Evolutionary conservation across 2,329 filamentous ascomycete species (phyloP).

Genomic region (Calonectria montana): DNA sequence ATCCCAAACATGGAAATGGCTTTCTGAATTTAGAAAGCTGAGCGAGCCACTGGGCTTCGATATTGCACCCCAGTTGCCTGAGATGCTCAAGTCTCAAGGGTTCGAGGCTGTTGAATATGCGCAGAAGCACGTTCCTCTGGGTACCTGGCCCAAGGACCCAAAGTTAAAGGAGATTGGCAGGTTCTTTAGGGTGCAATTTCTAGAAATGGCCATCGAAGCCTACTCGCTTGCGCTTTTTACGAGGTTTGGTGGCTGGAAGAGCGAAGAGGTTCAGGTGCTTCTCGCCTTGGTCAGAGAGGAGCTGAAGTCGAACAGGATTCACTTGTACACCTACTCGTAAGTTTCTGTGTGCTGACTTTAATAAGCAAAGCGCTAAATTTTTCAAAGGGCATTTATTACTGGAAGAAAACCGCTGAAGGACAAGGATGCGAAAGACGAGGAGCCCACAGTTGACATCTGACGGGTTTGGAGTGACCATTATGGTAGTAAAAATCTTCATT

Average conservation of each 20-base stretch:
- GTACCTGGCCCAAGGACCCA: conserved; percentile 55
- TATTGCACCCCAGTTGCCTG: conserved; percentile 30
- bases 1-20: conserved; percentile 34
- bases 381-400: conserved; percentile 3
- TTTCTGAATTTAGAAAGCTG: conserved; percentile 35
- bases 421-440: background rate
- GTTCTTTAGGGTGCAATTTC: conserved; percentile 32
- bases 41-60: conserved; percentile 36
- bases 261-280: conserved; percentile 39
- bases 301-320: conserved; percentile 39
- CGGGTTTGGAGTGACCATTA: too few species aligned
- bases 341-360: background rate
- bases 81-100: conserved; percentile 37
- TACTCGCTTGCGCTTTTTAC: conserved; percentile 41
- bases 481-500: background rate
- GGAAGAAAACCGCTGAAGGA: background rate
- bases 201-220: conserved; percentile 34
- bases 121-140: conserved; percentile 50
- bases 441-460: background rate
- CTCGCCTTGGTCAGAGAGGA: conserved; percentile 38
- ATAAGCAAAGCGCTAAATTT: background rate
- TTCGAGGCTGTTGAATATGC: conserved; percentile 44
- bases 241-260: conserved; percentile 33
- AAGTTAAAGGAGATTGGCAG: conserved; percentile 50
- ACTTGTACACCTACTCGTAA: conserved; percentile 40